phyloP scores from a whole-genome alignment of 768 basidiomycete genomes.

The Tephrocybe rancida region DNA sequence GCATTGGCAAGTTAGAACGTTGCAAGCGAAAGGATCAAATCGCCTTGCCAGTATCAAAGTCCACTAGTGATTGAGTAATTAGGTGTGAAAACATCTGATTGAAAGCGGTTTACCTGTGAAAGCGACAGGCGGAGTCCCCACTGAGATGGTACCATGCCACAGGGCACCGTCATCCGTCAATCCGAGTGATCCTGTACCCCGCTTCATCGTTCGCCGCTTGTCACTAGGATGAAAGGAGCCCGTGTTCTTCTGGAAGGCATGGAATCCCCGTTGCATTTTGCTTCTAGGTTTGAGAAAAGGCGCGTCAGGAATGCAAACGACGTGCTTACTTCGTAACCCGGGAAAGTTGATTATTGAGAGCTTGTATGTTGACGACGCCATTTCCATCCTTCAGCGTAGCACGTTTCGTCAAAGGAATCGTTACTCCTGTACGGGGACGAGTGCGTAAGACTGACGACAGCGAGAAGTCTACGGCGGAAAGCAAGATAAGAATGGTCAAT shows the following conservation, averaged over 20 bases:
- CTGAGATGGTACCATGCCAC: conserved; percentile 48
- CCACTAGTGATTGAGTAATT: conserved; percentile 31
- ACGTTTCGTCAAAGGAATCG: conserved; percentile 32
- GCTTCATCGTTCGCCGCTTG: conserved; percentile 20
- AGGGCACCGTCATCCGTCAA: conserved; percentile 39
- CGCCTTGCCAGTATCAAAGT: conserved; percentile 48
- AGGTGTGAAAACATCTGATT: neutral
- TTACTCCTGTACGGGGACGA: conserved; percentile 11
- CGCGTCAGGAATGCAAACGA: neutral
- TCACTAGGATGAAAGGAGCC: conserved; percentile 39
- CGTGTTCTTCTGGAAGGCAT: conserved; percentile 46
- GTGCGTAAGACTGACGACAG: conserved; percentile 15
- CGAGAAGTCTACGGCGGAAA: conserved; percentile 3
- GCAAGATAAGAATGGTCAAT: conserved; percentile 8
- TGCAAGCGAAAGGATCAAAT: neutral
- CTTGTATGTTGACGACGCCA: conserved; percentile 25
- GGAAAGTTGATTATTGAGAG: conserved; percentile 24
- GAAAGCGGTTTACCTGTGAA: conserved; percentile 37
- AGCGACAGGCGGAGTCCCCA: conserved; percentile 47
- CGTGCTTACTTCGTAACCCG: conserved; percentile 21
- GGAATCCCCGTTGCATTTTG: conserved; percentile 45
- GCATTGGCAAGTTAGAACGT: neutral
- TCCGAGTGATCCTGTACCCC: conserved; percentile 28
- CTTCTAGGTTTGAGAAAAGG: conserved; percentile 24
- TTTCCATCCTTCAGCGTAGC: conserved; percentile 19